These are phyloP conservation scores for Hypocrella siamensis DNA, from an alignment of 2,329 filamentous ascomycete species.

Conservation along the genomic window DNA sequence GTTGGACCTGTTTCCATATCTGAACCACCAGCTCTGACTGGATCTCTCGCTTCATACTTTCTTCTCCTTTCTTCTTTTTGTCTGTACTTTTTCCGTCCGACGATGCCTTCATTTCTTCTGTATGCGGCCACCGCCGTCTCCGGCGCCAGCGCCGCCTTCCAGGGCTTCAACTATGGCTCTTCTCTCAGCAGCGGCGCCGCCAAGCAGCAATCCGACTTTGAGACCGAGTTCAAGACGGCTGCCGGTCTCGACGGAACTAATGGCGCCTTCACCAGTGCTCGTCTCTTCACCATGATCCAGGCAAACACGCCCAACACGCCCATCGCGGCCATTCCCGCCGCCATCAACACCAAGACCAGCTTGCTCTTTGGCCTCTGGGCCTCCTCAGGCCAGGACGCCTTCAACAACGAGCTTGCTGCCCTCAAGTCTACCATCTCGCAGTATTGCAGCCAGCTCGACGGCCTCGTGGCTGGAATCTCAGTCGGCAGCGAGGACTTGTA, in stretches of 20 bases:
- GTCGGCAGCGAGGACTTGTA: constrained; percentile 81
- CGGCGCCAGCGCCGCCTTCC: constrained; percentile 22
- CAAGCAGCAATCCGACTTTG: constrained; percentile 50
- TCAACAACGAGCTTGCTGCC: constrained; percentile 61
- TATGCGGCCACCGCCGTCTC: constrained; percentile 18
- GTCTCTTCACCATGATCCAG: constrained; percentile 66
- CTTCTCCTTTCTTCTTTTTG: no score
- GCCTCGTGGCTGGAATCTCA: constrained; percentile 65
- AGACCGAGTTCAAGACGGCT: constrained; percentile 53
- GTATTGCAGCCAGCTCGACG: constrained; percentile 51
- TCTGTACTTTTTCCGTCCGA: no score
- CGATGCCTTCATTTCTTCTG: constrained; percentile 12
- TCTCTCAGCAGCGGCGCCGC: constrained; percentile 41
- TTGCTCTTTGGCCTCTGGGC: constrained; percentile 77
- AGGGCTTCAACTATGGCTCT: constrained; percentile 63
- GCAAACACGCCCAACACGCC: constrained; percentile 45
- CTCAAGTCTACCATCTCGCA: constrained; percentile 51
- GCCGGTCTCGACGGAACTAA: constrained; percentile 46
- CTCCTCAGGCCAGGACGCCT: constrained; percentile 45
- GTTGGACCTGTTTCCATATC: no score
- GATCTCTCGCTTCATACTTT: no score
- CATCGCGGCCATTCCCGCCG: constrained; percentile 65
- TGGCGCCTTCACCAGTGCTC: constrained; percentile 49
- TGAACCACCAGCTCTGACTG: no score
- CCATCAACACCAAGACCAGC: constrained; percentile 62